Evolutionary conservation across 148 eudicot genomes (phyloP), one percentile per base, ranked within the genome.

Genomic region (Selenicereus undatus): DNA sequence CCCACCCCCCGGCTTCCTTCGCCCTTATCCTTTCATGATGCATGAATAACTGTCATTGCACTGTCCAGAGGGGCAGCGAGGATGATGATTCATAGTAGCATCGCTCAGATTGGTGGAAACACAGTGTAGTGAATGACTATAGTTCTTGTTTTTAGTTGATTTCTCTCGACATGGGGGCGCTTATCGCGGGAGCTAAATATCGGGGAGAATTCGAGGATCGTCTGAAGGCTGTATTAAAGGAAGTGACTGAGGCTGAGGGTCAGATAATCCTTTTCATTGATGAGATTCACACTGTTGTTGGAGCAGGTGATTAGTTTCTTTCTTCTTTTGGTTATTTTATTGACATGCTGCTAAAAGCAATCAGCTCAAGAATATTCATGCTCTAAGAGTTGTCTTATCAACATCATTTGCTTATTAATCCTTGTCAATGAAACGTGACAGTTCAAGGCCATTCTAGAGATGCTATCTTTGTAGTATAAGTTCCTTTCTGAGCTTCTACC

Each of bases 181-280:
- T 96, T 62, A 92, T 96, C 76, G 99, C 99, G 83, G 99, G 99
- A 54, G 98, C 99, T 39, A 93, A 93, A 86, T 96, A 88, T 79
- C 97, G 99, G 42, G 99, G 99, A 73, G 98, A 96, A 76, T 96
- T 96, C 81, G 99, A 96, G 84, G 99, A 96, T 84, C 88, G 99
- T 30, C 85, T 96, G 45, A 96, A 96, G 84, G 99, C 99, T 81
- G 99, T 96, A 73, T 83, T 96, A 64, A 90, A 90, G 88, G 98
- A 96, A 86, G 99, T 96, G 52, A 92, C 95, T 35, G 99, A 93
- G 0, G 94, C 99, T 20, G 98, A 96, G 80, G 99, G 99, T 32
- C 97, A 92, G 83, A 93, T 84, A 77, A 78, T 96, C 76, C 97
- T 96, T 77, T 96, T 96, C 58, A 93, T 96, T 84, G 99, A 96